Conservation (phyloP, 2,329 filamentous ascomycete species). For the Epichloe hybrida region DNA sequence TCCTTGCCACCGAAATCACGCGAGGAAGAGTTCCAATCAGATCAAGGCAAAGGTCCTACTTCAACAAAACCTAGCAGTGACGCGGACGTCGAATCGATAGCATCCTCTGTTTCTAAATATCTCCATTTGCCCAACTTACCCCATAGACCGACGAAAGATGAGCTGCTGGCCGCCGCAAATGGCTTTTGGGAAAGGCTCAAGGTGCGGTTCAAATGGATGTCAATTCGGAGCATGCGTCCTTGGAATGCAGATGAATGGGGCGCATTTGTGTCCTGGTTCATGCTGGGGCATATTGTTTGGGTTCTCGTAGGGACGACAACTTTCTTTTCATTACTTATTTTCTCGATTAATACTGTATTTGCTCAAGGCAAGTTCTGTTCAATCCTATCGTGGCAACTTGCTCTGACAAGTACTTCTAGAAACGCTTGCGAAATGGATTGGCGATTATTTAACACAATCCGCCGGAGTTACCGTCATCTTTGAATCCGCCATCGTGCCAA, state of each 20-base stretch:
- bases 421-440: constrained; percentile 83
- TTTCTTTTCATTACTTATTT: constrained; percentile 87
- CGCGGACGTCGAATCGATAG: constrained; percentile 26
- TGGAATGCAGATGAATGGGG: constrained; percentile 96
- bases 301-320: constrained; percentile 93
- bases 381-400: neutral
- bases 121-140: constrained; percentile 52
- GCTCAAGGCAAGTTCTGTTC: constrained; percentile 57
- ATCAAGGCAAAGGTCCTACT: neutral
- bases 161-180: constrained; percentile 78
- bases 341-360: constrained; percentile 89
- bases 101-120: constrained; percentile 44
- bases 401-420: constrained; percentile 37
- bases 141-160: constrained; percentile 88
- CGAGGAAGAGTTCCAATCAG: neutral
- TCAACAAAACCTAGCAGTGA: constrained; percentile 6
- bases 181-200: constrained; percentile 85
- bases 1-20: neutral
- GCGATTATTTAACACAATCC: constrained; percentile 88
- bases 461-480: constrained; percentile 91
- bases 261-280: constrained; percentile 85
- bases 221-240: constrained; percentile 81
- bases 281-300: constrained; percentile 89
- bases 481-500: constrained; percentile 93
- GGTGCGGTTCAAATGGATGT: constrained; percentile 95